These are phyloP conservation scores for Pisolithus tinctorius DNA, from an alignment of 768 basidiomycete species.

Conservation along the genomic window DNA sequence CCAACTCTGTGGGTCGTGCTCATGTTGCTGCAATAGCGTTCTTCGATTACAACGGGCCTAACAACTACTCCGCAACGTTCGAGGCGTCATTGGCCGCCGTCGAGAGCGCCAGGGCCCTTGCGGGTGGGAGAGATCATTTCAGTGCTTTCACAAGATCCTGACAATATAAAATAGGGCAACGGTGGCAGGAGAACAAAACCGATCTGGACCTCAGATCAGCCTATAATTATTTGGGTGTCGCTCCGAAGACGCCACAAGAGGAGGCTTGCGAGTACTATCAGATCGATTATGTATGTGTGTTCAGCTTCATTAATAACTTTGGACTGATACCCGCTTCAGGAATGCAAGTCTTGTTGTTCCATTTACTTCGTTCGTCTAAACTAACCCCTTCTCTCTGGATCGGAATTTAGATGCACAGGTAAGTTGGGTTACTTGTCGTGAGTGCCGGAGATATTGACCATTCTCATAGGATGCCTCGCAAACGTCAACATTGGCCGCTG, in stretches of 20 bases:
- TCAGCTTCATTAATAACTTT: no score
- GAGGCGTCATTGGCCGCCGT: background rate
- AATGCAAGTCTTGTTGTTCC: slow-evolving; percentile 17
- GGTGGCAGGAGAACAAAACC: slow-evolving; percentile 38
- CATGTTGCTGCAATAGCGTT: background rate
- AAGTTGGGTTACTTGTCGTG: background rate
- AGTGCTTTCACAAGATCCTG: no score
- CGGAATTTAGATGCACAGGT: slow-evolving; percentile 22
- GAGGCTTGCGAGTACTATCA: slow-evolving; percentile 53
- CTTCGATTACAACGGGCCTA: background rate
- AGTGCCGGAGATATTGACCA: slow-evolving; percentile 16
- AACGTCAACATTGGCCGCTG: slow-evolving; percentile 56
- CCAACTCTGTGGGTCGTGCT: background rate
- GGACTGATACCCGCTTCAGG: slow-evolving; percentile 10
- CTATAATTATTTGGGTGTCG: slow-evolving; percentile 44
- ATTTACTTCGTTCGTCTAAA: background rate
- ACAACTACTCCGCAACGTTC: background rate
- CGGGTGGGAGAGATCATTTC: background rate
- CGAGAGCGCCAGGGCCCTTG: background rate
- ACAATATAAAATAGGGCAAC: slow-evolving; percentile 28
- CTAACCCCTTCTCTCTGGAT: slow-evolving; percentile 2
- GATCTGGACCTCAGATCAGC: slow-evolving; percentile 49
- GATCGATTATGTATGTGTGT: slow-evolving; percentile 30
- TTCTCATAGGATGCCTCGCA: slow-evolving; percentile 52
- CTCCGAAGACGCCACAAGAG: slow-evolving; percentile 38